A percentile compares a stretch with the other conserved stretches of the same genome.
These are phyloP conservation scores for Ceratocystis destructans DNA, from an alignment of 2,329 filamentous ascomycete species.

Conservation along the genomic window DNA sequence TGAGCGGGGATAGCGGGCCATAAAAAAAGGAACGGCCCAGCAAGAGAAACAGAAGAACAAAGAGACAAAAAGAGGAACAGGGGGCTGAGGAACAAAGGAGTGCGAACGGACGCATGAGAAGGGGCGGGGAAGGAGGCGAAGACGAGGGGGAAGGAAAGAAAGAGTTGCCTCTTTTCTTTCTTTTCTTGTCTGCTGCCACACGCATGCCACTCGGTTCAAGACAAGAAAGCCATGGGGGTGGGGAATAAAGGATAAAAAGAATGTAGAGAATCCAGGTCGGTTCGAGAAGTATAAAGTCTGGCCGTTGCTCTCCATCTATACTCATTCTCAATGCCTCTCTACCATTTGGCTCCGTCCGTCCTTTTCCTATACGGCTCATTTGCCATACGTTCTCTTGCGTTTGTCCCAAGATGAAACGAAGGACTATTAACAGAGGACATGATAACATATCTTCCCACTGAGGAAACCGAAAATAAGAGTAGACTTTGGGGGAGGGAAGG, in stretches of 20 bases:
- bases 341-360: no score
- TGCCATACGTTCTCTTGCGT: background rate
- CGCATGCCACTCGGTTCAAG: background rate
- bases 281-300: no score
- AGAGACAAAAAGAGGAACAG: background rate
- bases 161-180: background rate
- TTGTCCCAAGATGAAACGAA: background rate
- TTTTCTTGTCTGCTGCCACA: background rate
- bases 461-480: background rate
- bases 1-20: background rate
- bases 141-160: background rate
- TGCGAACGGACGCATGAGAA: conserved; percentile 2
- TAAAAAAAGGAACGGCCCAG: background rate
- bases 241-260: no score
- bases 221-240: no score
- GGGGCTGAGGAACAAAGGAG: conserved; percentile 3
- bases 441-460: background rate
- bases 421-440: background rate
- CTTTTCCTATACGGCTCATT: background rate
- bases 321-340: no score
- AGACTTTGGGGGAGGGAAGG: background rate
- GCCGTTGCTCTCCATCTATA: no score
- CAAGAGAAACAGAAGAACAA: background rate
- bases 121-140: background rate
- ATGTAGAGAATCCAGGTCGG: no score